phyloP scores from a whole-genome alignment of 2,329 filamentous ascomycete species.

The Colletotrichum sp. region DNA sequence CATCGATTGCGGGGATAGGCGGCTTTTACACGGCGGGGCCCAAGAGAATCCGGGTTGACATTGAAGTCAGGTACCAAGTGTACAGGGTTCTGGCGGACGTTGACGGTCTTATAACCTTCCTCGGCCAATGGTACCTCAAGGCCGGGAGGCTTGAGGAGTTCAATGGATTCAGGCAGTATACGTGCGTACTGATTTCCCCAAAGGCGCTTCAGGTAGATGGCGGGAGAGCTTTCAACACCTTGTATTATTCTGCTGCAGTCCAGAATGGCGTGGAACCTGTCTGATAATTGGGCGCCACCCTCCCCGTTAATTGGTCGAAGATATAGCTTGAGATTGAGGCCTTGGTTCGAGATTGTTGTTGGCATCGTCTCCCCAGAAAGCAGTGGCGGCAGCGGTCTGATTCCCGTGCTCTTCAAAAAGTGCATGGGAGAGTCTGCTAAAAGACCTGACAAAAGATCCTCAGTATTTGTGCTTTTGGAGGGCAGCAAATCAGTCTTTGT shows the following conservation, averaged over 20 bases:
- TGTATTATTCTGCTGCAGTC: background rate
- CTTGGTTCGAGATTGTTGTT: background rate
- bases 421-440: background rate
- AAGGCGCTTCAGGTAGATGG: background rate
- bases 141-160: background rate
- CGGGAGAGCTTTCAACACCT: background rate
- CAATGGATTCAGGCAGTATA: background rate
- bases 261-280: background rate
- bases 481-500: background rate
- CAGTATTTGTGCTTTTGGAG: rapidly evolving
- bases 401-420: background rate
- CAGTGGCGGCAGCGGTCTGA: background rate
- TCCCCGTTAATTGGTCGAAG: background rate
- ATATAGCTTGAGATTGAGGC: background rate
- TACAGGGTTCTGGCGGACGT: background rate
- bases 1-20: background rate
- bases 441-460: background rate
- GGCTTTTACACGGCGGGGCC: background rate
- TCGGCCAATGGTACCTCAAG: background rate
- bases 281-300: rapidly evolving
- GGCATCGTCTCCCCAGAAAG: background rate
- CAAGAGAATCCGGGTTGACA: background rate
- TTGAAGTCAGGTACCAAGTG: background rate
- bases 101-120: background rate
- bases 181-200: background rate